Base-by-base conservation (phyloP, 495 filamentous ascomycete genomes). In the Viridothelium virens region DNA sequence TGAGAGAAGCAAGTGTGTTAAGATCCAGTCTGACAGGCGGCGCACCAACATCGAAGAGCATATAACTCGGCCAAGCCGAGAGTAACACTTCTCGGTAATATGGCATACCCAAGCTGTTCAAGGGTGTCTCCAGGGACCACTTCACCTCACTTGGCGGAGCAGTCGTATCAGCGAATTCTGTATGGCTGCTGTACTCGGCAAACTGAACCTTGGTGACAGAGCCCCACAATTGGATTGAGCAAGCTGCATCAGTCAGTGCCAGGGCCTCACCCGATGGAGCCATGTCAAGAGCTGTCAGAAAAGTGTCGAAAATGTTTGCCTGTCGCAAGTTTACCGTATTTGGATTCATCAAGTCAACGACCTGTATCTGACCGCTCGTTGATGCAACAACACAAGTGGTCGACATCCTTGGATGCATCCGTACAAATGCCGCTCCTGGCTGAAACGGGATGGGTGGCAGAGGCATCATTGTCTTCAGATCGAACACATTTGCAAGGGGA, bases 271-370 rank as follows among this genome's bases (percentile, higher is more conserved):
- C 95, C 2, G 93, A 96, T 0, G 91, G 87, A 5, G 95, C 92
- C 38, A 99, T 82, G 65, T 97, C 92, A 65, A 97, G 80, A 0
- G 82, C 80, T 39, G 83, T 86, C 81, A 95, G 85, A 71, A 86
- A 88, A 0, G 83, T 84, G 46, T 79, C 77, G 61, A 81, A 76
- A 2, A 91, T 84, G 69, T 90, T 90, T 2, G 88, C 89, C 73
- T 96, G 91, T n/a, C 89, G 85, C n/a, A 97, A 83, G 69, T 89
- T 93, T 72, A 88, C 89, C 12, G 90, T 86, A 72, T 94, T 92
- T 0, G 91, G 89, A 66, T 99, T 97, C 86, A 95, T 91, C 4
- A 99, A 80, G 73, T 99, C 94, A 50, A 96, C 89, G 12, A 96
- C 87, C 70, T 99, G 92, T 67, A 97, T 85, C 75, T 96, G 92